phyloP scores from a whole-genome alignment of 805 yeast genomes.

The Wickerhamiella bombiphila region DNA sequence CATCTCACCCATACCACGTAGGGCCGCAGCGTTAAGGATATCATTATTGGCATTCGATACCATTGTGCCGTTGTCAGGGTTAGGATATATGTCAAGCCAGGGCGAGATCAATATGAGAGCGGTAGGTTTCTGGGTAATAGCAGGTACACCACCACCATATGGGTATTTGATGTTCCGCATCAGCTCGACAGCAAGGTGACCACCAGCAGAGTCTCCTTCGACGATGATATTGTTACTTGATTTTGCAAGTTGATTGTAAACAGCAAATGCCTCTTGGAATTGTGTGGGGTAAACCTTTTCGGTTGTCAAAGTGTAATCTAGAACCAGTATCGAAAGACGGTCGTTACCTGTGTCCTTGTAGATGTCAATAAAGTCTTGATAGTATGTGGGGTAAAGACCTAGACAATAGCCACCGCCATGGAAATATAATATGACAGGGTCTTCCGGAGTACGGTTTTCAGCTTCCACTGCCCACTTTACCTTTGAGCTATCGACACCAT shows the following conservation, averaged over 20 bases:
- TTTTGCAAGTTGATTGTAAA: constrained; percentile 11
- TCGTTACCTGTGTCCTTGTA: constrained; percentile 2
- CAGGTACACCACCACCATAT: neutral
- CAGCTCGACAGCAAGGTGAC: constrained; percentile 11
- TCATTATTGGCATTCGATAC: neutral
- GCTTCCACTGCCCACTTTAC: constrained; percentile 11
- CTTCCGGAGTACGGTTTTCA: constrained; percentile 7
- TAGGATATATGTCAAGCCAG: neutral
- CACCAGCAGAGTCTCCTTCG: constrained; percentile 23
- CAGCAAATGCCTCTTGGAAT: constrained; percentile 12
- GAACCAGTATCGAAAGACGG: constrained; percentile 14
- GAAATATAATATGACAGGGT: constrained; percentile 13
- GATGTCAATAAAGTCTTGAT: neutral
- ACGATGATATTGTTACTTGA: constrained; percentile 15
- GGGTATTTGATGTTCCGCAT: constrained; percentile 1
- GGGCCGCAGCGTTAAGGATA: neutral
- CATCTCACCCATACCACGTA: neutral
- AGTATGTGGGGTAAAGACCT: constrained; percentile 1
- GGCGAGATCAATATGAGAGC: neutral
- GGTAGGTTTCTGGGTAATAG: neutral
- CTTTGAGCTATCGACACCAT: constrained; percentile 1
- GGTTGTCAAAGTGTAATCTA: constrained; percentile 18
- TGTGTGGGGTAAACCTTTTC: constrained; percentile 15
- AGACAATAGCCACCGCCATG: constrained; percentile 15
- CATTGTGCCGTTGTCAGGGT: constrained; percentile 1